A percentile compares a stretch with the other conserved stretches of the same genome.
Conservation (phyloP, 768 basidiomycete genomes). For the Naganishia friedmannii region DNA sequence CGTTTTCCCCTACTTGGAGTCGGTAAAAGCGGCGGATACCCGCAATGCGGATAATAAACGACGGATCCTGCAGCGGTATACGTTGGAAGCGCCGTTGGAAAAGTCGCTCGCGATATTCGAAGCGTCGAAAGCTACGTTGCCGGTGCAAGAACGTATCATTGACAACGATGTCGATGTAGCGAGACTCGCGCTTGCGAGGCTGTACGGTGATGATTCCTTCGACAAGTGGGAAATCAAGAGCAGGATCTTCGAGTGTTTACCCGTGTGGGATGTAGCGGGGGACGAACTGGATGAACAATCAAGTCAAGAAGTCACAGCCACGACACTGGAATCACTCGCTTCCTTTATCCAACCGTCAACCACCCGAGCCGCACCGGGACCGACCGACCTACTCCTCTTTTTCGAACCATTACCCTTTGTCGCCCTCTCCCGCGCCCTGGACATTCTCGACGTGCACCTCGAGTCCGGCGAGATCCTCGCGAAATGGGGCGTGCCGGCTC, state of each 20-base stretch:
- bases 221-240: slow-evolving; percentile 82
- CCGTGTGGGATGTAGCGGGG: slow-evolving; percentile 68
- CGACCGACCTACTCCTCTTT: slow-evolving; percentile 73
- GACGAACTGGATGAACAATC: slow-evolving; percentile 55
- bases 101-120: slow-evolving; percentile 76
- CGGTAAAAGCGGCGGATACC: slow-evolving; percentile 59
- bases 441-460: slow-evolving; percentile 88
- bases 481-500: slow-evolving; percentile 78
- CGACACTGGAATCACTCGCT: slow-evolving; percentile 75
- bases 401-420: slow-evolving; percentile 73
- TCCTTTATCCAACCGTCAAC: slow-evolving; percentile 74
- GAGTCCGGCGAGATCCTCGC: slow-evolving; percentile 88
- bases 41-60: slow-evolving; percentile 61
- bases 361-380: slow-evolving; percentile 56
- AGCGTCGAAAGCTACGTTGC: slow-evolving; percentile 83
- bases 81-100: slow-evolving; percentile 66
- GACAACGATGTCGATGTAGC: slow-evolving; percentile 78
- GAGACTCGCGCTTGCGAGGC: slow-evolving; percentile 75
- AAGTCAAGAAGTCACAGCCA: slow-evolving; percentile 73
- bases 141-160: slow-evolving; percentile 68
- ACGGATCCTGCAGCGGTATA: slow-evolving; percentile 68
- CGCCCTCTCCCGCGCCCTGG: slow-evolving; percentile 76
- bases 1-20: slow-evolving; percentile 86
- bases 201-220: slow-evolving; percentile 72
- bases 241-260: slow-evolving; percentile 89